Evolutionary conservation across 1,284 basidiomycete genomes (phyloP).

Genomic region (Irpex sp.): DNA sequence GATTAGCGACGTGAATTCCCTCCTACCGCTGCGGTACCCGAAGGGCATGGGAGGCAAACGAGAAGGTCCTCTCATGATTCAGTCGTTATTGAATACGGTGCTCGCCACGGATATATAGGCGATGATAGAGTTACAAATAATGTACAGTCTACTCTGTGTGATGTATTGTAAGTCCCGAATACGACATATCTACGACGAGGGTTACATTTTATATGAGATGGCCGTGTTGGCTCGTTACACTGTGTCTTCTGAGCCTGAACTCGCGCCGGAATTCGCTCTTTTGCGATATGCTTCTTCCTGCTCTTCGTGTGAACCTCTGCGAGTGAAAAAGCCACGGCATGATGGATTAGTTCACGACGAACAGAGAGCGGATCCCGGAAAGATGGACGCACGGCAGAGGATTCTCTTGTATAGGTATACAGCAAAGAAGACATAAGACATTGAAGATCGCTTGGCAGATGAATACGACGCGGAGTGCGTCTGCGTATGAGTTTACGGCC

Average conservation of each 20-base stretch:
- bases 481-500: constrained; percentile 81
- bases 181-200: not conserved
- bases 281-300: constrained; percentile 53
- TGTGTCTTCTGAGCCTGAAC: constrained; percentile 16
- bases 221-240: not conserved
- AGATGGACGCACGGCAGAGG: constrained; percentile 56
- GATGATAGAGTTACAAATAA: not conserved
- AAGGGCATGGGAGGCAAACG: not conserved
- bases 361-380: not conserved
- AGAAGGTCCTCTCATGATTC: not conserved
- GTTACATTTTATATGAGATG: constrained; percentile 4
- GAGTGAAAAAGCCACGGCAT: constrained; percentile 11
- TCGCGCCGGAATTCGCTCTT: constrained; percentile 21
- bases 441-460: constrained; percentile 69
- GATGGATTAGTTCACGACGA: constrained; percentile 4
- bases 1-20: not conserved
- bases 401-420: constrained; percentile 75
- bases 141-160: not conserved
- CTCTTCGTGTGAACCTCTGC: constrained; percentile 59
- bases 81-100: not conserved
- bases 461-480: constrained; percentile 84
- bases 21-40: not conserved
- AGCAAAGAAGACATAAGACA: constrained; percentile 58
- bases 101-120: not conserved
- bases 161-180: not conserved